Evolutionary conservation across 164 flowering plant genomes (phyloP).

Genomic region (Vitis rotundifolia): DNA sequence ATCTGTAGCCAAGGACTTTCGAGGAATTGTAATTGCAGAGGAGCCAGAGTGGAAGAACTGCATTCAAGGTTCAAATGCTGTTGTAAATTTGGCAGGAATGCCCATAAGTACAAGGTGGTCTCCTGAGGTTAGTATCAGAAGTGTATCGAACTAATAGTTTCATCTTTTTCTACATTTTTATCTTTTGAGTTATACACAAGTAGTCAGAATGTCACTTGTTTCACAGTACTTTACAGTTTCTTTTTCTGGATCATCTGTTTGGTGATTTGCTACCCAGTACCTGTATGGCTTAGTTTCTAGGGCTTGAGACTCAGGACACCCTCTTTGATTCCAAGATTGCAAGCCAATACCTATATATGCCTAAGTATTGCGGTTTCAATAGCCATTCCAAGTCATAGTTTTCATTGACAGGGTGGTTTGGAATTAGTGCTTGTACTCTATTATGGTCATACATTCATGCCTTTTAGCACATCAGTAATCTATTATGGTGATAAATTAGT

Average conservation of each 20-base stretch:
- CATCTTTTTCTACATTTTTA: background rate
- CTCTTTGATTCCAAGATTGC: background rate
- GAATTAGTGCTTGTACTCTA: background rate
- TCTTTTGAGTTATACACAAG: background rate
- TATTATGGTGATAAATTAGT: no score
- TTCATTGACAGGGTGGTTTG: no score
- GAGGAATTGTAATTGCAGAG: conserved; percentile 80
- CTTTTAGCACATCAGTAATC: background rate
- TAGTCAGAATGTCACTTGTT: no score
- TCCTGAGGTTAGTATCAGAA: conserved; percentile 58
- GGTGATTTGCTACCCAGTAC: background rate
- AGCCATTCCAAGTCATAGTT: background rate
- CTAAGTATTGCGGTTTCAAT: background rate
- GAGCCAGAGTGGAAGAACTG: conserved; percentile 80
- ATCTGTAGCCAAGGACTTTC: conserved; percentile 61
- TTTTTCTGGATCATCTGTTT: background rate
- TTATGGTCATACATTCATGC: background rate
- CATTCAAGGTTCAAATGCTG: conserved; percentile 83
- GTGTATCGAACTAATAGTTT: background rate
- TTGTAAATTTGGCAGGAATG: conserved; percentile 94
- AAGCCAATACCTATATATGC: background rate
- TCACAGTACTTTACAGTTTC: background rate
- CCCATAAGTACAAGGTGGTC: conserved; percentile 98
- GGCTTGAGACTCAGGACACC: background rate
- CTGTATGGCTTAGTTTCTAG: background rate